Evolutionary conservation across 106 monocot genomes (phyloP), one percentile per base, ranked within the genome.

Genomic region (Agapanthus africanus): DNA sequence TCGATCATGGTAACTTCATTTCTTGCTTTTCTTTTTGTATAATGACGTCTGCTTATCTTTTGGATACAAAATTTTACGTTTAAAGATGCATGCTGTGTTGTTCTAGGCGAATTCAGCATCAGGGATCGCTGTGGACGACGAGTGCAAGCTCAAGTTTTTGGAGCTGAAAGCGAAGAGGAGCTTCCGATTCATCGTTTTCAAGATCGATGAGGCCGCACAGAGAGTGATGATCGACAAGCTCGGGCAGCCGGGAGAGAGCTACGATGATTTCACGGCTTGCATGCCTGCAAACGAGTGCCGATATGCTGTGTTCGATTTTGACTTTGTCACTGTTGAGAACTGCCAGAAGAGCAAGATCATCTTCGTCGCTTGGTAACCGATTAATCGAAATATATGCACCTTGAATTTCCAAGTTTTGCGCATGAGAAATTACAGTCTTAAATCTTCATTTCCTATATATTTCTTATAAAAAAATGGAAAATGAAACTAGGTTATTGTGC

Each of bases 141-240:
- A 77, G 6, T 85, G 84, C 67, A 85, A 85, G 78, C 72, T 79
- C n/a, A 80, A 69, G 75, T 85, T 85, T 42, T 35, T 74, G 74
- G 83, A 87, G 25, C 66, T 87, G 71, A 83, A 87, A 64, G 36
- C 79, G 7, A 87, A 83, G 77, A 80, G 83, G 68, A 75, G 49
- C 79, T 82, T 71, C 71, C 49, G 87, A 2, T 87, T 82, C 71
- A 83, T 87, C 32, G 59, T 72, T 34, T 87, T 87, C 80, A 87
- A 83, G 78, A 87, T 87, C 35, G 83, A 87, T 4, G 87, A 87
- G 72, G 74, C 59, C 63, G 73, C 71, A 4, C 83, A 83, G 72
- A 73, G 77, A 70, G 80, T 87, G 22, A 51, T 31, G 1, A 77
- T 87, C 15, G 87, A 87, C 50, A 77, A 67, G 72, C 39, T 65